Base-by-base conservation (phyloP, 108 stramenopile genomes). In the Nitzschia inconspicua region DNA sequence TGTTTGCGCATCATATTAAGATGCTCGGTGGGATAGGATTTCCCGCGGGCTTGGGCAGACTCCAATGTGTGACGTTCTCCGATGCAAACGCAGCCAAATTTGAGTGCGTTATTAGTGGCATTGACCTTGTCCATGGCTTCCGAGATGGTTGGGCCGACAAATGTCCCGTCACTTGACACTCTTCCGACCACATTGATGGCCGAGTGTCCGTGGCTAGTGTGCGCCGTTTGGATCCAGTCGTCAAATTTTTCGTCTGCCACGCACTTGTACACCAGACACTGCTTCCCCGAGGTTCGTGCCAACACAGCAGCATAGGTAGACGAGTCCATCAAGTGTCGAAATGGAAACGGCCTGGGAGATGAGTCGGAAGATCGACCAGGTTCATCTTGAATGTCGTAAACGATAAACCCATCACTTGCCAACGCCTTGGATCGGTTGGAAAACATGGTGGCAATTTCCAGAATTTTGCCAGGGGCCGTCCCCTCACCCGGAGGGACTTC, bases 321-420 rank as follows among this genome's bases (percentile, higher is more conserved):
- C 24, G 63, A 52, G 25, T 84, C 79, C 73, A 84, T 73, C 25
- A 76, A 52, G 26, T 63, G 50, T 4, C 83, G 75, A 53, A 84
- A 84, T 18, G 83, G 79, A 60, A 80, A 84, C 1, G 79, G 79
- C 18, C 83, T 61, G 13, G 43, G 27, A n/a, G n/a, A n/a, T n/a
- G n/a, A n/a, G 22, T 51, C 63, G 47, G 57, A 53, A 13, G 65
- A 46, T 3, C 83, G 73, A n/a, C 70, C 63, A 20, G 71, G 63
- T 58, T 84, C 83, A 64, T 84, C 83, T 57, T 84, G 83, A 52
- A 84, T 84, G 47, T 84, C 83, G 41, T 84, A 84, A 3, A 84
- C 76, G 34, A 84, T 80, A 47, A 77, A 84, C 2, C 83, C 83
- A 50, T 84, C 83, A 11, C 63, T 63, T 3, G 83, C 83, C 35